These are phyloP conservation scores for Hymenoscyphus salicellus DNA, from an alignment of 2,329 filamentous ascomycete species.

Conservation along the genomic window DNA sequence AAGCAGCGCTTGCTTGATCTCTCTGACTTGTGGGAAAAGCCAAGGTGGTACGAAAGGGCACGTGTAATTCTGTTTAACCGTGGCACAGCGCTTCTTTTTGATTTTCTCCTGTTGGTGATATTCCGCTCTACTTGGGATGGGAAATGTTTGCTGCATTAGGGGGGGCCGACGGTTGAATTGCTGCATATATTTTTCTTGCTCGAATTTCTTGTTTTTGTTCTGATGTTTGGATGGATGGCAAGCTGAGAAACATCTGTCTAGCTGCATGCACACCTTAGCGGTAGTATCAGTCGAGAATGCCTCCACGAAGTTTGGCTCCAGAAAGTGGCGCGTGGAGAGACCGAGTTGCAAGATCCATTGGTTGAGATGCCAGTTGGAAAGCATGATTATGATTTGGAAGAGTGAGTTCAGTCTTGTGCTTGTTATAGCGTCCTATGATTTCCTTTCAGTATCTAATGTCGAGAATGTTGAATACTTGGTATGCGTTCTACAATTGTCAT, in stretches of 20 bases:
- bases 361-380: slow-evolving; percentile 67
- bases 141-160: background rate
- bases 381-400: slow-evolving; percentile 66
- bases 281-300: slow-evolving; percentile 69
- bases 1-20: slow-evolving; percentile 7
- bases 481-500: background rate
- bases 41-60: background rate
- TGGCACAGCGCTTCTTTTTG: slow-evolving; percentile 2
- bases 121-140: background rate
- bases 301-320: slow-evolving; percentile 71
- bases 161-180: background rate
- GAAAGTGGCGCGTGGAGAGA: slow-evolving; percentile 51
- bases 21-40: slow-evolving; percentile 3
- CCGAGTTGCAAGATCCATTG: slow-evolving; percentile 64
- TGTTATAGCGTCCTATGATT: background rate
- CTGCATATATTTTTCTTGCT: background rate
- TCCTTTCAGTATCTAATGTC: slow-evolving; percentile 1
- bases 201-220: background rate
- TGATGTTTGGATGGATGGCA: background rate
- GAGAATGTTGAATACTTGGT: background rate
- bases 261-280: slow-evolving; percentile 78
- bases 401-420: slow-evolving; percentile 46
- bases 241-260: slow-evolving; percentile 36
- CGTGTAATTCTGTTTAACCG: background rate
- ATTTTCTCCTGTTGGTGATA: background rate